A percentile compares a stretch with the other conserved stretches of the same genome.
Evolutionary conservation across 139 green algal genomes (phyloP).

Genomic region (Picochlorum sp.): DNA sequence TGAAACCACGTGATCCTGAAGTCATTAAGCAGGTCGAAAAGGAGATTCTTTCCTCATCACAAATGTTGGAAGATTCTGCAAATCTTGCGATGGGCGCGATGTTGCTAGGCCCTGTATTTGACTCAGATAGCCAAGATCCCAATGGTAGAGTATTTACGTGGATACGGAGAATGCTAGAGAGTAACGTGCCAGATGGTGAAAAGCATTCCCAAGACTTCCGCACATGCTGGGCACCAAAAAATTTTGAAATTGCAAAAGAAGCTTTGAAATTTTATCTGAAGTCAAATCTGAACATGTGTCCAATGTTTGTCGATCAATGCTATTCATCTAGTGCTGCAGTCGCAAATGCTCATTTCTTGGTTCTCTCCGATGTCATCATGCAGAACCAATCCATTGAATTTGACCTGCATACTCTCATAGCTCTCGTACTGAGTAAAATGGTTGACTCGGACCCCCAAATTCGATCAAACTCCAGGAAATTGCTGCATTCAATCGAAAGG

Average conservation of each 20-base stretch:
- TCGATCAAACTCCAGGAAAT: conserved; percentile 70
- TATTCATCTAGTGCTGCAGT: conserved; percentile 53
- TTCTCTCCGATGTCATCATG: conserved; percentile 9
- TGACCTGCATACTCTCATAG: conserved; percentile 45
- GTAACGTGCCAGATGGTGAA: background rate
- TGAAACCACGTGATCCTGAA: conserved; percentile 38
- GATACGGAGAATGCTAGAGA: conserved; percentile 42
- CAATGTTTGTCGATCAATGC: conserved; percentile 56
- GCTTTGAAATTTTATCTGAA: conserved; percentile 54
- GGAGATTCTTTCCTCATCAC: conserved; percentile 25
- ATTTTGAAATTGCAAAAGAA: conserved; percentile 28
- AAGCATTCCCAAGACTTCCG: background rate
- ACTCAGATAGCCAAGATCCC: conserved; percentile 35
- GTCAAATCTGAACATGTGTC: conserved; percentile 48
- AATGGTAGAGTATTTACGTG: conserved; percentile 32
- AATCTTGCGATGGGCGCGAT: conserved; percentile 61
- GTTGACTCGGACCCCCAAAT: conserved; percentile 63
- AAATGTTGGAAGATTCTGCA: conserved; percentile 51
- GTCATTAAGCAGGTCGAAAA: conserved; percentile 30
- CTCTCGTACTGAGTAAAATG: conserved; percentile 88
- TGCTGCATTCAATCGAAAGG: conserved; percentile 64
- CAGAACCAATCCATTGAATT: conserved; percentile 49
- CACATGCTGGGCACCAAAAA: conserved; percentile 2
- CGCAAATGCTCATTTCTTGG: conserved; percentile 63
- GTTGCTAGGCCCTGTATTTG: conserved; percentile 57